phyloP scores from a whole-genome alignment of 495 filamentous ascomycete species.

The Annulohypoxylon bovei region DNA sequence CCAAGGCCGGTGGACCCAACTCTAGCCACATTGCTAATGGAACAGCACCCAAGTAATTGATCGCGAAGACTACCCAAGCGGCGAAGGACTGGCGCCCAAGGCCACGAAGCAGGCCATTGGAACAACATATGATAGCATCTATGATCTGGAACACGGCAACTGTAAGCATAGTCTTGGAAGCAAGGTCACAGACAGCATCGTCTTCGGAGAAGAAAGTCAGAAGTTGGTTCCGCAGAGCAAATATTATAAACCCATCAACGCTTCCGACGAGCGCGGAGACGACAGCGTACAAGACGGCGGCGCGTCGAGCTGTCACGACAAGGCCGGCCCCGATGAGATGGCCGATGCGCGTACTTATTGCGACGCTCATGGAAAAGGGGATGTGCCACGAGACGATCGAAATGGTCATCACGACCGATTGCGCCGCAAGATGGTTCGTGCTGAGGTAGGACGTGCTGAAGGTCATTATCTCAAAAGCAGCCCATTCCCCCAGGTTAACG shows the following conservation, averaged over 20 bases:
- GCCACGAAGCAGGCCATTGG: constrained; percentile 77
- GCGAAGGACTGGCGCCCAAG: constrained; percentile 74
- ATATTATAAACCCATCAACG: constrained; percentile 48
- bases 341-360: constrained; percentile 70
- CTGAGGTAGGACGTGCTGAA: constrained; percentile 60
- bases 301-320: constrained; percentile 44
- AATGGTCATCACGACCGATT: constrained; percentile 71
- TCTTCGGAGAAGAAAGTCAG: constrained; percentile 53
- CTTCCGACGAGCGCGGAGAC: constrained; percentile 46
- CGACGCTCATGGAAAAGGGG: constrained; percentile 72
- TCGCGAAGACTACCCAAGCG: constrained; percentile 74
- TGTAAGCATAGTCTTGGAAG: constrained; percentile 43
- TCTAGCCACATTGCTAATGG: constrained; percentile 74
- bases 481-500: constrained; percentile 67
- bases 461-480: constrained; percentile 67
- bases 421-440: constrained; percentile 67
- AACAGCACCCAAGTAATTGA: constrained; percentile 78
- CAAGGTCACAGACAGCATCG: constrained; percentile 38
- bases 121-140: constrained; percentile 51
- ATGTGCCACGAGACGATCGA: constrained; percentile 71
- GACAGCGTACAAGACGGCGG: constrained; percentile 46
- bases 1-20: constrained; percentile 66
- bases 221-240: constrained; percentile 45
- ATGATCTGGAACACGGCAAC: constrained; percentile 57
- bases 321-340: constrained; percentile 68